Base-by-base conservation (phyloP, 2,329 filamentous ascomycete species). In the Nakataea oryzae region DNA sequence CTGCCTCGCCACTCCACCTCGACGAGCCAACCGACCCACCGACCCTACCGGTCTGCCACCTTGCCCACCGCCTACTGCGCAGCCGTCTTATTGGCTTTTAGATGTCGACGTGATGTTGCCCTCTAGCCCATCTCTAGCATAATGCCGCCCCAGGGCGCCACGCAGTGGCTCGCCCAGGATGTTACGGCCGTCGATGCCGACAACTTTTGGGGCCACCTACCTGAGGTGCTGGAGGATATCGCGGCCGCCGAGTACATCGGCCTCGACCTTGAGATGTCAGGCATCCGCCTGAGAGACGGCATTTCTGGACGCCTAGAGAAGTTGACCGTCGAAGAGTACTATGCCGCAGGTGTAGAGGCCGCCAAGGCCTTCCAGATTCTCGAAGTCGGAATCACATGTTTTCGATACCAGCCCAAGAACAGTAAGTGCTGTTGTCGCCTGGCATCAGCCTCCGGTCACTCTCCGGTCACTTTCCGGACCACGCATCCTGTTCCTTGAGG, bases 231-330 rank as follows among this genome's bases (percentile, higher is more conserved):
- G 1, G 34, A 68, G 0, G 64, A 67, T 2, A 71, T 75, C 8
- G 63, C 69, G 8, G 62, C 65, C 12, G 70, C 73, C 0, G 64
- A 69, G 0, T 75, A 70, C 62, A 68, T 75, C 0, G 66, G 72
- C 8, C 66, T 78, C 5, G 74, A 76, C 59, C 58, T 76, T 50
- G 74, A 76, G 66, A 76, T 76, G 73, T 71, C 69, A 1, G 75
- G 75, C 6, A 71, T 75, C 41, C 34, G 27, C 0, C 27, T 32
- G n/a, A 62, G 62, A 11, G 54, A 61, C 62, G n/a, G 55, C 65
- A 29, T 26, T 65, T 28, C 57, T 14, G 29, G 7, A 60, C 57
- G 9, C 7, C 14, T 27, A 54, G 55, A 4, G 27, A 62, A 32
- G 29, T 17, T 13, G n/a, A 59, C 64, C 8, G 34, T 67, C 2